Conservation (phyloP, 2,329 filamentous ascomycete genomes). For the Talaromyces sp. region DNA sequence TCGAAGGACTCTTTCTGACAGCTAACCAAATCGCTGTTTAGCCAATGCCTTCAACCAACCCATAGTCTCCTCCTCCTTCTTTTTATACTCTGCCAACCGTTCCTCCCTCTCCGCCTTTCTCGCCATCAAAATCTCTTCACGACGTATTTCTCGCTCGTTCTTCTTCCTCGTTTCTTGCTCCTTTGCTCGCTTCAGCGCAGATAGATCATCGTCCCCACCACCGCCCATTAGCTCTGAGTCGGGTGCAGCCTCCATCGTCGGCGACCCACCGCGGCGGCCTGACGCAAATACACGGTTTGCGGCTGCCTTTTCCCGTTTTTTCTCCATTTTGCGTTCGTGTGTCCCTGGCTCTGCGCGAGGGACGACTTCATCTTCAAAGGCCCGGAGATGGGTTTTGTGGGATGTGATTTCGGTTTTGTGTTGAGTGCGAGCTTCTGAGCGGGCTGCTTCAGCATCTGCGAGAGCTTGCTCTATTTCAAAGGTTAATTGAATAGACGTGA, state of each 20-base stretch:
- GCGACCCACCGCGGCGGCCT: conserved; percentile 58
- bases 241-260: conserved; percentile 58
- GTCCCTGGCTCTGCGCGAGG: conserved; percentile 81
- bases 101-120: conserved; percentile 77
- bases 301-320: conserved; percentile 69
- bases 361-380: conserved; percentile 65
- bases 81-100: conserved; percentile 63
- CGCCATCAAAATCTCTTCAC: conserved; percentile 76
- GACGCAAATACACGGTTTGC: conserved; percentile 69
- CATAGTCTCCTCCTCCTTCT: conserved; percentile 81
- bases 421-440: conserved; percentile 30
- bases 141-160: conserved; percentile 75
- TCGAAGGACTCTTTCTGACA: background rate
- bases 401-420: conserved; percentile 53
- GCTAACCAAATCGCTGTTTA: conserved; percentile 69
- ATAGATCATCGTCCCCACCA: conserved; percentile 56
- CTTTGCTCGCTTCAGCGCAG: conserved; percentile 64
- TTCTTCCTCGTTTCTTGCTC: conserved; percentile 68
- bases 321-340: conserved; percentile 80
- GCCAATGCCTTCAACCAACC: conserved; percentile 76
- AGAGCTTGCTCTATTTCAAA: conserved; percentile 27
- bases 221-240: conserved; percentile 73
- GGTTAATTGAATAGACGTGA: background rate
- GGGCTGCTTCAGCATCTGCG: conserved; percentile 30
- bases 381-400: conserved; percentile 33